Evolutionary conservation across 345 rosid species (phyloP).

Genomic region (Arabidopsis arenosa): DNA sequence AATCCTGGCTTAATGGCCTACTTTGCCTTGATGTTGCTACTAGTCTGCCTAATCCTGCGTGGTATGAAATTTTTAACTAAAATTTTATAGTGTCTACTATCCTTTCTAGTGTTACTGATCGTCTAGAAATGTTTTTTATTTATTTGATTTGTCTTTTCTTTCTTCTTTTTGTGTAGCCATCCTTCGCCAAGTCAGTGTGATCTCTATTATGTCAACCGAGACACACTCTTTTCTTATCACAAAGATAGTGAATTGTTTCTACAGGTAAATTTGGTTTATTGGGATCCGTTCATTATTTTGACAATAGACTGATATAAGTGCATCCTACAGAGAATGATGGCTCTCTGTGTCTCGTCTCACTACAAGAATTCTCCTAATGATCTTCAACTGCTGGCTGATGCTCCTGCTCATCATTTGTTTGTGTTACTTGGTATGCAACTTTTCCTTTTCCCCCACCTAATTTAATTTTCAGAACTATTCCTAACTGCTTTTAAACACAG

Average conservation of each 20-base stretch:
- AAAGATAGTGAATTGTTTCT: conserved; percentile 90
- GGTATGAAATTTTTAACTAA: conserved; percentile 32
- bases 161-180: conserved; percentile 55
- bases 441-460: conserved; percentile 25
- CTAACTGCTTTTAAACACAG: conserved; percentile 52
- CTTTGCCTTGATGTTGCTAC: conserved; percentile 91
- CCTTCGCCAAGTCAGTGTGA: conserved; percentile 86
- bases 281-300: not conserved
- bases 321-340: conserved; percentile 92
- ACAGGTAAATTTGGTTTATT: conserved; percentile 56
- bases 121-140: not conserved
- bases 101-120: not conserved
- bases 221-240: conserved; percentile 94
- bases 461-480: conserved; percentile 5
- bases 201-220: conserved; percentile 89
- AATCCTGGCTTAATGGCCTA: conserved; percentile 88
- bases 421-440: conserved; percentile 74
- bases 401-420: conserved; percentile 98
- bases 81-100: conserved; percentile 1
- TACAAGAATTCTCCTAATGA: conserved; percentile 99
- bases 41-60: conserved; percentile 61
- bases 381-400: conserved; percentile 96
- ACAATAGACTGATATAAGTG: conserved; percentile 36
- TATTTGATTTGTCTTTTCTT: conserved; percentile 4
- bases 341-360: conserved; percentile 93